A percentile compares a stretch with the other conserved stretches of the same genome.
Conservation (phyloP, 495 filamentous ascomycete genomes). For the Aspergillus taichungensis region DNA sequence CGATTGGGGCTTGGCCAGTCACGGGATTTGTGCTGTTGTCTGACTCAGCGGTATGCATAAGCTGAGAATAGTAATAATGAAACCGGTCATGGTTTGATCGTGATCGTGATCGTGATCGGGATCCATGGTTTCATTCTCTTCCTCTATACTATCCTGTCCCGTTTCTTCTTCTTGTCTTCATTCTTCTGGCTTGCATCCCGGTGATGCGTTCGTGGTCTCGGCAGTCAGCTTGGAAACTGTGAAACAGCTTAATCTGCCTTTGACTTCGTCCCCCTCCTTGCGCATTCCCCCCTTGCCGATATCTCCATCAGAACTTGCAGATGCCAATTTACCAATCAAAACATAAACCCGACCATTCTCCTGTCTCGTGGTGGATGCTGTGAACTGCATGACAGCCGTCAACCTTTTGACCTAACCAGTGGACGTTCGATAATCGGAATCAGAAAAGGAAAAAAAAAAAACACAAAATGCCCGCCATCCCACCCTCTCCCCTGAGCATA, state of each 20-base stretch:
- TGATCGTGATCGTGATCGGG: not conserved
- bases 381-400: no score
- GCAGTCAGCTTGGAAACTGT: constrained; percentile 1
- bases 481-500: constrained; percentile 51
- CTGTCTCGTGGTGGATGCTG: not conserved
- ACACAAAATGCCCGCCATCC: constrained; percentile 30
- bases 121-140: constrained; percentile 1
- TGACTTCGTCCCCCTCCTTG: constrained; percentile 3
- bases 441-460: no score
- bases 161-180: not conserved
- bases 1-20: constrained; percentile 18
- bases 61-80: no score
- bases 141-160: not conserved
- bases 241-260: not conserved
- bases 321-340: not conserved
- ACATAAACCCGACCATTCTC: not conserved
- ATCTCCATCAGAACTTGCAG: not conserved
- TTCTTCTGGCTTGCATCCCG: constrained; percentile 7
- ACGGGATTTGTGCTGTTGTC: constrained; percentile 6
- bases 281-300: not conserved
- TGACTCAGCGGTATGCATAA: no score
- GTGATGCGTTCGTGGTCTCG: constrained; percentile 7
- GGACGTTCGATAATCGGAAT: no score
- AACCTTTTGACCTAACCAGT: no score
- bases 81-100: not conserved